Evolutionary conservation across 257 asterid genomes (phyloP).

Genomic region (Solanum acaule): DNA sequence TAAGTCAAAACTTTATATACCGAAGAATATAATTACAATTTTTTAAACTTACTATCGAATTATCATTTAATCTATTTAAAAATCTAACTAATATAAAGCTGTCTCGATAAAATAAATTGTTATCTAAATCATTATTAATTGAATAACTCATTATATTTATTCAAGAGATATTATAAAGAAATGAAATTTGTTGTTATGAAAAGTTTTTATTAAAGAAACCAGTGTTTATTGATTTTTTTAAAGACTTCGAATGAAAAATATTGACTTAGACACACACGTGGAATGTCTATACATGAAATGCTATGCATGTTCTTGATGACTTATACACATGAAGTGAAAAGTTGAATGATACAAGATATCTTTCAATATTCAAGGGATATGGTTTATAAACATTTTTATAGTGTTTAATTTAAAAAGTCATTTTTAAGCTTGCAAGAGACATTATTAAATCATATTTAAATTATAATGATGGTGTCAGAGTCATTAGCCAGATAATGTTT

Average conservation of each 20-base stretch:
- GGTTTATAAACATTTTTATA: too few relatives aligned
- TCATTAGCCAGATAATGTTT: too few relatives aligned
- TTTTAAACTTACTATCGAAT: neutral
- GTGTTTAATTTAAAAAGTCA: too few relatives aligned
- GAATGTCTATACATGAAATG: too few relatives aligned
- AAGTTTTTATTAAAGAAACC: neutral
- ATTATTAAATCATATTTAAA: too few relatives aligned
- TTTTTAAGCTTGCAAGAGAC: too few relatives aligned
- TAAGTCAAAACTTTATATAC: too few relatives aligned
- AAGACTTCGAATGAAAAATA: neutral
- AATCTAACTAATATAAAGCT: too few relatives aligned
- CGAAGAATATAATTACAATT: too few relatives aligned
- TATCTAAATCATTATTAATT: too few relatives aligned
- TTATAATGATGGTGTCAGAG: too few relatives aligned
- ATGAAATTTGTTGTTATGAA: neutral
- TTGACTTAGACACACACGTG: neutral
- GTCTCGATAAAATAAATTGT: neutral
- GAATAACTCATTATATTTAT: too few relatives aligned
- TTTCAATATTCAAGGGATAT: neutral
- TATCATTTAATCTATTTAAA: neutral
- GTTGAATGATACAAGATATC: neutral
- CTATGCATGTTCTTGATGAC: neutral
- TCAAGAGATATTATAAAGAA: neutral
- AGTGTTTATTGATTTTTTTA: neutral
- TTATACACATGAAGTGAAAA: neutral